Conservation (phyloP, 495 filamentous ascomycete genomes). For the Stereocaulon alpinum region DNA sequence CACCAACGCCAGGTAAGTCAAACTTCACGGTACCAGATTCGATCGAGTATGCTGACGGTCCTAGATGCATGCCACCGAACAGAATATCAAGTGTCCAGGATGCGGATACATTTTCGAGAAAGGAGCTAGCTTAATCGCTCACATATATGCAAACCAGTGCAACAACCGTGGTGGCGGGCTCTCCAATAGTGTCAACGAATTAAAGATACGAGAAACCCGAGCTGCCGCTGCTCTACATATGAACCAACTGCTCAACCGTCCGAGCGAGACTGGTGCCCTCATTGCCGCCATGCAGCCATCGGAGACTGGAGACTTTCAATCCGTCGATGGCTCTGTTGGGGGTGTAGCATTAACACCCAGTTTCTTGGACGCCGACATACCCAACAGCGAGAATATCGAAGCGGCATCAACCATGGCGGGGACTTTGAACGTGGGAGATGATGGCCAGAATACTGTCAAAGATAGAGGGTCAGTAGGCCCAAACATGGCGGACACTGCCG, state of each 20-base stretch:
- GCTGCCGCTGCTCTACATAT: slow-evolving; percentile 4
- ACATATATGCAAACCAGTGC: slow-evolving; percentile 43
- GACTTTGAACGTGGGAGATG: background rate
- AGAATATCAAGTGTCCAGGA: slow-evolving; percentile 36
- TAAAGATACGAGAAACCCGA: slow-evolving; percentile 6
- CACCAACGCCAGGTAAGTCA: slow-evolving; percentile 39
- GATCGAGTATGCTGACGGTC: background rate
- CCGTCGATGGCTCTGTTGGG: background rate
- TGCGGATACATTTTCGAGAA: slow-evolving; percentile 35
- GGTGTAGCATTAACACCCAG: background rate
- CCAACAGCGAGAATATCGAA: background rate
- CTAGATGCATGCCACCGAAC: slow-evolving; percentile 33
- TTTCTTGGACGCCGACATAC: background rate
- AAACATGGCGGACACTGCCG: background rate
- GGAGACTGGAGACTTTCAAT: background rate
- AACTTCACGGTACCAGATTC: background rate
- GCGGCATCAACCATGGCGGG: background rate
- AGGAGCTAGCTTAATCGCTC: slow-evolving; percentile 37
- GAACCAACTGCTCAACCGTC: background rate
- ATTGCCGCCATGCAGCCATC: slow-evolving; percentile 13
- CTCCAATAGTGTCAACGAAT: slow-evolving; percentile 1
- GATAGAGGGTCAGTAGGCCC: background rate
- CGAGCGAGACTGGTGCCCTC: background rate
- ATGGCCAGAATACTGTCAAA: background rate
- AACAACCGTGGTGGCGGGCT: background rate